Evolutionary conservation across 805 yeast genomes (phyloP).

Genomic region (Kodamaea nitidulidarum): DNA sequence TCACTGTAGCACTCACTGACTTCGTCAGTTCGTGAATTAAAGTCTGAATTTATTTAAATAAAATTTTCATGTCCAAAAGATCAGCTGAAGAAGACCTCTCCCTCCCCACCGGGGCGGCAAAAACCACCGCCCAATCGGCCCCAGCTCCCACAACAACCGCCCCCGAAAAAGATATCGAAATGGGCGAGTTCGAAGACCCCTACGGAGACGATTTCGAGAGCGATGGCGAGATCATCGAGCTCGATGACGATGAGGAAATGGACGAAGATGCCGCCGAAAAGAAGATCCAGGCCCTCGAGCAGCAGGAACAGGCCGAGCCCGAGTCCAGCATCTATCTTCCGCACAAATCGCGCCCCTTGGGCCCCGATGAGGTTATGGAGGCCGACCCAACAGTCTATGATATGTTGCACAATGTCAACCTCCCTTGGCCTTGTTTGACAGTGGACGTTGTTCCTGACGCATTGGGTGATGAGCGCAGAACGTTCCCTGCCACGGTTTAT

Average conservation of each 20-base stretch:
- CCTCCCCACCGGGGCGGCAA: constrained; percentile 29
- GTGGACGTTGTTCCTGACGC: constrained; percentile 84
- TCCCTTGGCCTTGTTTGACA: constrained; percentile 97
- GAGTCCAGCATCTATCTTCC: constrained; percentile 70
- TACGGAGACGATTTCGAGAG: constrained; percentile 91
- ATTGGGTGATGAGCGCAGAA: constrained; percentile 83
- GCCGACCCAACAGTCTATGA: constrained; percentile 96
- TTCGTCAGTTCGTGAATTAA: too few relatives aligned
- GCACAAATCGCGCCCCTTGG: constrained; percentile 82
- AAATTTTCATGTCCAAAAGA: constrained; percentile 49
- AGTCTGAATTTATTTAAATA: too few relatives aligned
- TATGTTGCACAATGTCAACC: constrained; percentile 88
- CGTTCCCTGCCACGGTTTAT: constrained; percentile 82
- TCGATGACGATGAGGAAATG: constrained; percentile 49
- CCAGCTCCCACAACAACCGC: constrained; percentile 33
- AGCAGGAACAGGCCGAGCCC: constrained; percentile 28
- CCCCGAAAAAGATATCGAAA: constrained; percentile 44
- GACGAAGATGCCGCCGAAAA: constrained; percentile 38
- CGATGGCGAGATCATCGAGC: constrained; percentile 83
- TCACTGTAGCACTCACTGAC: too few relatives aligned
- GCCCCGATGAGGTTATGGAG: constrained; percentile 92
- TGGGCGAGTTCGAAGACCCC: constrained; percentile 86
- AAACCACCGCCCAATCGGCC: constrained; percentile 32
- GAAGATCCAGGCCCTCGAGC: constrained; percentile 35
- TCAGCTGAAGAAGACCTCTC: constrained; percentile 34